Evolutionary conservation across 257 asterid species (phyloP), one percentile per base, ranked within the genome.

Genomic region (Salvia miltiorrhiza): DNA sequence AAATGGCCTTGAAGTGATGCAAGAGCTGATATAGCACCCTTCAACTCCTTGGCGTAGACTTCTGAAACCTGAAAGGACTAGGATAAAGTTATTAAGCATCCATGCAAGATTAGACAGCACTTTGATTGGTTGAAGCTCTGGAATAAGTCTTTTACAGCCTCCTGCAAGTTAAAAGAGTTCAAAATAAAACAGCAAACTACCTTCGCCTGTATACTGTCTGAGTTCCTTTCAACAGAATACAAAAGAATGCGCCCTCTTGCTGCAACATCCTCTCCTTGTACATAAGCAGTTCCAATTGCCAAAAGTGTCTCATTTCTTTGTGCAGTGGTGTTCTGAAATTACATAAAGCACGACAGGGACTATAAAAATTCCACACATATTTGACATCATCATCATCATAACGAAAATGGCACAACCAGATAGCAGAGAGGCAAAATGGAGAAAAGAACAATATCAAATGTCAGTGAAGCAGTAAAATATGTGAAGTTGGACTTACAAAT

Each of bases 201-300:
- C 95, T 69, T 77, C 58, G 75, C 77, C 77, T 86, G 93, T 73
- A 71, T 74, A 74, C 71, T 83, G 77, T 88, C 99, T 23, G 95
- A 67, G 72, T 72, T 79, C 69, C 63, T 89, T 45, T 93, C 97
- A 70, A 93, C 75, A 37, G 96, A 86, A 83, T 78, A 93, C 79
- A 93, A 70, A 63, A 93, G 85, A 60, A 93, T 84, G 21, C 97
- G 99, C 70, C 99, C 99, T 81, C 99, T 83, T 55, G 95, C 99
- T 14, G 99, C 96, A 63, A 93, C 99, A 86, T 93, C 99, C 81
- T 93, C 99, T 76, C 99, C 99, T 87, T 93, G 99, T 75, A 86
- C 90, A 76, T 88, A 90, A 81, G 96, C 99, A 65, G 99, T 93
- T 69, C 99, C 99, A 73, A 93, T 75, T 47, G 99, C 99, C 84